A percentile compares a stretch with the other conserved stretches of the same genome.
These are phyloP conservation scores for Sugiyamaella qingdaonensis DNA, from an alignment of 805 yeast genomes.

Conservation along the genomic window DNA sequence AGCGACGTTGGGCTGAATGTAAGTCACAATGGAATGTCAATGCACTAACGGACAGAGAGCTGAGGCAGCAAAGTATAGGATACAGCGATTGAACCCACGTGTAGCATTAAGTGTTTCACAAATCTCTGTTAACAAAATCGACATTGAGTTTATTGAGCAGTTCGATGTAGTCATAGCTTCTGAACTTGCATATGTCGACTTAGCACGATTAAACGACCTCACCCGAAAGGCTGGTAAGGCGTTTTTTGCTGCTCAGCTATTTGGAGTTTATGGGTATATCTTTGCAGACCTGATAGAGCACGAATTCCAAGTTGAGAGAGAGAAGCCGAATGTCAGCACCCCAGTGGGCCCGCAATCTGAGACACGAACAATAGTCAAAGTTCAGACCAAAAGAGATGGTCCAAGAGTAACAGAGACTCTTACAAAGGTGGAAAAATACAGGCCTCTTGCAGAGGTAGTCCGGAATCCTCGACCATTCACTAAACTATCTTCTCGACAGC, in stretches of 20 bases:
- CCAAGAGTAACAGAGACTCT: slow-evolving; percentile 31
- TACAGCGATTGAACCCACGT: slow-evolving; percentile 74
- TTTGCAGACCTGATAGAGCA: slow-evolving; percentile 74
- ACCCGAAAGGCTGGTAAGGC: slow-evolving; percentile 59
- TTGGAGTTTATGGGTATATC: slow-evolving; percentile 80
- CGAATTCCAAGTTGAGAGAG: slow-evolving; percentile 31
- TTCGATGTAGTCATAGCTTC: slow-evolving; percentile 77
- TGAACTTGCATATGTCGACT: slow-evolving; percentile 41
- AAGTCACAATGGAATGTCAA: slow-evolving; percentile 2
- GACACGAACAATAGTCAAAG: slow-evolving; percentile 41
- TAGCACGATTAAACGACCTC: slow-evolving; percentile 43
- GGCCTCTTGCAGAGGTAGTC: slow-evolving; percentile 34
- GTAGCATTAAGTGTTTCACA: slow-evolving; percentile 54
- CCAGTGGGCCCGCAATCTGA: slow-evolving; percentile 46
- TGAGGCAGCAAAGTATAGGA: slow-evolving; percentile 49
- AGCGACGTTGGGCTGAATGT: slow-evolving; percentile 48
- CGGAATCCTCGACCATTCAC: slow-evolving; percentile 18
- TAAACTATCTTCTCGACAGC: slow-evolving; percentile 31
- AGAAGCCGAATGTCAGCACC: slow-evolving; percentile 30
- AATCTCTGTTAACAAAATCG: slow-evolving; percentile 25
- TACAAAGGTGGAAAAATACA: slow-evolving; percentile 38
- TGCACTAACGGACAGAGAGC: slow-evolving; percentile 41
- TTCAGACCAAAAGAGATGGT: slow-evolving; percentile 32
- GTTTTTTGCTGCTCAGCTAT: slow-evolving; percentile 60
- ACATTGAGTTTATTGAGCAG: slow-evolving; percentile 40